Base-by-base conservation (phyloP, 768 basidiomycete genomes). In the Myochromella boudieri region DNA sequence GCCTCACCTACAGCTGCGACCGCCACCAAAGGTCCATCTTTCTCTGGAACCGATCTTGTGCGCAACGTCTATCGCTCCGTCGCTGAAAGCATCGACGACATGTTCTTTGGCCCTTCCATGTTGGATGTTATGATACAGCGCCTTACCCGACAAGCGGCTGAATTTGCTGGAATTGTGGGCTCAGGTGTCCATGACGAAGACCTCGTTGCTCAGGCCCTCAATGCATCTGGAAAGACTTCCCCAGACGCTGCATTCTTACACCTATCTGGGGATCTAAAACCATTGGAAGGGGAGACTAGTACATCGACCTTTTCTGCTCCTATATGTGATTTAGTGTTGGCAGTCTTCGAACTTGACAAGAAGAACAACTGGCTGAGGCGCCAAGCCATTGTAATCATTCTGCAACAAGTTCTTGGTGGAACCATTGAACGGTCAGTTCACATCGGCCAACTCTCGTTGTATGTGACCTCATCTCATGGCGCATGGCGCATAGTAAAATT, bases 91-190 rank as follows among this genome's bases (percentile, higher is more conserved):
- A 85, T 98, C 58, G 97, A 99, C 64, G 97, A 98, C 65, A 91
- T 97, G 80, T 86, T 95, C 67, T 92, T 95, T 54, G 94, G 91
- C 2, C 95, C 90, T 2, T 94, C 92, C 1, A 94, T 97, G 91
- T 68, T 97, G 34, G 94, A 97, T 61, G 87, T 95, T 36, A 89
- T 95, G 78, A 91, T 95, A 33, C 87, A 91, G 57, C 83, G 93
- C 2, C 80, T 97, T 14, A 91, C 87, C 0, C 80, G 84, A 24
- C 94, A 97, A 66, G 93, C 90, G 0, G 90, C 90, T 8, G 91
- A 94, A 59, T 83, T 94, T 49, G 86, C 85, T 2, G 93, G 91
- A 1, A 82, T 93, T 44, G 85, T 81, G 10, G 90, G 87, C 7
- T 82, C 84, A 2, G 86, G 81, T 0, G 70, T 91, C 21, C 80